Base-by-base conservation (phyloP, 805 yeast species). In the Candida sithepensis region DNA sequence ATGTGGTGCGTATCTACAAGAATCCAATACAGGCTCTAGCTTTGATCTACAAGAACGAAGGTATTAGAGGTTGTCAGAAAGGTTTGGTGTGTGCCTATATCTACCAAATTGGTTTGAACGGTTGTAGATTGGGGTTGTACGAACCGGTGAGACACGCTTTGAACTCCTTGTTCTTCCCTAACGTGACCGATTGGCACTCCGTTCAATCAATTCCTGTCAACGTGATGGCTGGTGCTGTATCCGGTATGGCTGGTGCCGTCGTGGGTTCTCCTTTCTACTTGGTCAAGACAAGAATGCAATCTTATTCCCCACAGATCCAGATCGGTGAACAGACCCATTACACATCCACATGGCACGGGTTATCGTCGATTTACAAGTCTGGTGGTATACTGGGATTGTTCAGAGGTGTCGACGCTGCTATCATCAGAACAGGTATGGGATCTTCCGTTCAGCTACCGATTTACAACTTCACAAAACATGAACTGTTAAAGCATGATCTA, bases 311-410 rank as follows among this genome's bases (percentile, higher is more conserved):
- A 2, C 62, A 64, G 19, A 71, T 84, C 50, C 74, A 81, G 41
- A 82, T 91, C 42, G 99, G 99, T 43, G 92, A 90, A 60, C 99
- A 94, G 67, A 89, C 98, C 0, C 87, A 86, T 67, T 94, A 94
- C 68, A 79, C 67, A 33, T 79, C 83, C 42, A 77, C 84, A 2
- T 69, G 73, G 63, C 78, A 85, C 54, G 99, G 97, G 2, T 60
- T 94, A 21, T 56, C 66, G 6, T 71, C 81, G 20, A 80, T 94
- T 37, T 81, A 72, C 60, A 68, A 67, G 41, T 66, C 75, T 1
- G 96, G 88, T 59, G 97, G 97, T 1, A 37, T 88, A 49, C 69
- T 64, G 47, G 98, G 97, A 6, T 72, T 87, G 51, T 92, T 81
- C 68, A 76, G 95, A 53, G 99, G 99, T 53, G 88, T 90, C 4